phyloP scores from a whole-genome alignment of 2,329 filamentous ascomycete genomes.

The Curvularia sp. region DNA sequence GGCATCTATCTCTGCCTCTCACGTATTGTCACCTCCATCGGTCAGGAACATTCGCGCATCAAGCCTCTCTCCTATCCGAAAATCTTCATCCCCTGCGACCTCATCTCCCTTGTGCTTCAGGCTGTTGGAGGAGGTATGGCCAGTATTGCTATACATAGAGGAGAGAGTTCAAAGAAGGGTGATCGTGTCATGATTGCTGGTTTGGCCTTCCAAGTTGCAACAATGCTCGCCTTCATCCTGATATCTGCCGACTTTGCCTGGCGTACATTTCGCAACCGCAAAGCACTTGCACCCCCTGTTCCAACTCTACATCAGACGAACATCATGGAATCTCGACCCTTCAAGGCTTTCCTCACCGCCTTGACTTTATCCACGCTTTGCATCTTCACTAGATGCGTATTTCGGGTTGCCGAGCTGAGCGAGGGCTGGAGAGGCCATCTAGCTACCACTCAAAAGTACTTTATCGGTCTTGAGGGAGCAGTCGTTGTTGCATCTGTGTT shows the following conservation, averaged over 20 bases:
- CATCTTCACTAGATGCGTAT: constrained; percentile 70
- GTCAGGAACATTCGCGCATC: constrained; percentile 52
- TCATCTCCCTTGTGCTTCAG: constrained; percentile 56
- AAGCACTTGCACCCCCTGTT: constrained; percentile 27
- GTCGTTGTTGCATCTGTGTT: constrained; percentile 44
- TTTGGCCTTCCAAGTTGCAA: constrained; percentile 55
- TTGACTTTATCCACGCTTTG: constrained; percentile 66
- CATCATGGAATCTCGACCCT: constrained; percentile 50
- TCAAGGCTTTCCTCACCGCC: constrained; percentile 64
- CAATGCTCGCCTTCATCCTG: constrained; percentile 53
- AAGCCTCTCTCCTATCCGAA: constrained; percentile 57
- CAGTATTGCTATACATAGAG: constrained; percentile 41
- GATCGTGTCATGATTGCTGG: constrained; percentile 58
- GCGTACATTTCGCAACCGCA: constrained; percentile 34
- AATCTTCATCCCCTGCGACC: constrained; percentile 60
- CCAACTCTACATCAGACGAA: constrained; percentile 37
- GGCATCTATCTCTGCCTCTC: constrained; percentile 71
- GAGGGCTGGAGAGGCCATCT: constrained; percentile 68
- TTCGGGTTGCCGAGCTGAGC: constrained; percentile 70
- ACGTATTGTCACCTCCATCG: constrained; percentile 52
- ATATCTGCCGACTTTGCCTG: constrained; percentile 53
- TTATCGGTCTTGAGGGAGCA: constrained; percentile 50
- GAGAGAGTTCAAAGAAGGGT: constrained; percentile 47
- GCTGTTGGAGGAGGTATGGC: constrained; percentile 56
- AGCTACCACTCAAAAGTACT: constrained; percentile 56